phyloP scores from a whole-genome alignment of 805 yeast species.

The Ogataea kodamae region DNA sequence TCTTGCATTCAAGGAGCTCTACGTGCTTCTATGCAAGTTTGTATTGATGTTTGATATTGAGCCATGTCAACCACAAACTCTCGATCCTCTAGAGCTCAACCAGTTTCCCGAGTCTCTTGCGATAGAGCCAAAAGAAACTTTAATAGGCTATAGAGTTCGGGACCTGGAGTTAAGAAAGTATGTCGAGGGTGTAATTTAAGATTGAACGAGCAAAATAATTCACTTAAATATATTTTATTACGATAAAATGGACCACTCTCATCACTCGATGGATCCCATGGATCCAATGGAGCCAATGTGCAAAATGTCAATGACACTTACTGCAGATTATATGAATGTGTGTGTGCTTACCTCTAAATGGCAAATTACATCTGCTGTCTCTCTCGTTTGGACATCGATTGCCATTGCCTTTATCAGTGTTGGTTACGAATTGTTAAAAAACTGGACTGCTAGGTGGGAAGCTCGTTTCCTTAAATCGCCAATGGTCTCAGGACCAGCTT shows the following conservation, averaged over 20 bases:
- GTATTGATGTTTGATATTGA: conserved; percentile 49
- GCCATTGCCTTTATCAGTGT: conserved; percentile 32
- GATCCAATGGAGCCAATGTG: conserved; percentile 26
- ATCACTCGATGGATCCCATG: conserved; percentile 19
- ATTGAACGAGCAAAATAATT: conserved; percentile 13
- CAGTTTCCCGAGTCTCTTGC: conserved; percentile 55
- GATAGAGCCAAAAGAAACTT: conserved; percentile 52
- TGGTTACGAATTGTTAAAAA: conserved; percentile 38
- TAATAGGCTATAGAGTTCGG: conserved; percentile 33
- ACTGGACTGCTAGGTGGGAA: conserved; percentile 25
- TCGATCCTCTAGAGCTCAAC: conserved; percentile 51
- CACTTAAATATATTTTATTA: conserved; percentile 8
- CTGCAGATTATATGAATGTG: conserved; percentile 41
- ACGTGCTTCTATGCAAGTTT: conserved; percentile 51
- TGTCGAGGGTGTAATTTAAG: conserved; percentile 5
- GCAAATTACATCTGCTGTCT: conserved; percentile 35
- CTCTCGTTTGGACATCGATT: conserved; percentile 33
- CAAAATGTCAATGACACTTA: conserved; percentile 40
- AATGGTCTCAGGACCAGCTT: conserved; percentile 16
- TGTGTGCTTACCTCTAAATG: conserved; percentile 41
- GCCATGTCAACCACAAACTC: conserved; percentile 10
- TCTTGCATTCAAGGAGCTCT: conserved; percentile 63
- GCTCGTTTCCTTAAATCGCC: conserved; percentile 11
- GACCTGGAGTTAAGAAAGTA: conserved; percentile 15
- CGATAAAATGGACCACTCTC: conserved; percentile 19